These are phyloP conservation scores for Monosporascus sp. DNA, from an alignment of 2,329 filamentous ascomycete species.

Conservation along the genomic window DNA sequence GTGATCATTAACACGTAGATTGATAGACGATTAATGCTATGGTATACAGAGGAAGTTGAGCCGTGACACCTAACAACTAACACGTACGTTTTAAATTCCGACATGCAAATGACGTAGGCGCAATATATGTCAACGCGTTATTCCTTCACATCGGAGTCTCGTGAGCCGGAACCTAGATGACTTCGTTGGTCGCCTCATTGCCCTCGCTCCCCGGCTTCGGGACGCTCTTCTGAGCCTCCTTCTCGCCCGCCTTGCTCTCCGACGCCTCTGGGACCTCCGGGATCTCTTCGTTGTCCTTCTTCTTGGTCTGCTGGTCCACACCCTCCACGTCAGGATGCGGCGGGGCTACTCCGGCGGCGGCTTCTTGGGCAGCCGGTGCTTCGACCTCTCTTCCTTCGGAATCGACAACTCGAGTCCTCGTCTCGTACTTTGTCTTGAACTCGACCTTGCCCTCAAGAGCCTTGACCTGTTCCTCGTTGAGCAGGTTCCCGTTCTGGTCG, in stretches of 20 bases:
- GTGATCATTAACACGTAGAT: no score
- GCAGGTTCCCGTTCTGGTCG: conserved; percentile 86
- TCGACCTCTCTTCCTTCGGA: conserved; percentile 71
- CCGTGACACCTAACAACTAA: no score
- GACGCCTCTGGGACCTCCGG: conserved; percentile 31
- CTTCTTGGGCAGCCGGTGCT: conserved; percentile 34
- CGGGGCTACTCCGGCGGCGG: conserved; percentile 43
- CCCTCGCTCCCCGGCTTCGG: conserved; percentile 60
- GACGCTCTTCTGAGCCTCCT: conserved; percentile 47
- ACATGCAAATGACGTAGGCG: no score
- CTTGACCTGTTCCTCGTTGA: conserved; percentile 78
- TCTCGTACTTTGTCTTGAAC: conserved; percentile 94
- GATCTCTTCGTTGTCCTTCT: conserved; percentile 31
- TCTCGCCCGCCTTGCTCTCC: conserved; percentile 54
- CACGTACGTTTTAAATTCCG: neutral
- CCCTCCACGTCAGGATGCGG: conserved; percentile 59
- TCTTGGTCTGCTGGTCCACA: conserved; percentile 52
- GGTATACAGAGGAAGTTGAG: no score
- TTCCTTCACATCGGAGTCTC: no score
- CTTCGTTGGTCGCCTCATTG: conserved; percentile 45
- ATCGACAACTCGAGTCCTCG: conserved; percentile 81
- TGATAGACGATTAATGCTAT: no score
- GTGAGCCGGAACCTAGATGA: no score
- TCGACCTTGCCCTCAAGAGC: conserved; percentile 86
- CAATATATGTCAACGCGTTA: no score